Evolutionary conservation across 352 stramenopile genomes (phyloP), one percentile per base, ranked within the genome.

Genomic region (Phytopythium boreale): DNA sequence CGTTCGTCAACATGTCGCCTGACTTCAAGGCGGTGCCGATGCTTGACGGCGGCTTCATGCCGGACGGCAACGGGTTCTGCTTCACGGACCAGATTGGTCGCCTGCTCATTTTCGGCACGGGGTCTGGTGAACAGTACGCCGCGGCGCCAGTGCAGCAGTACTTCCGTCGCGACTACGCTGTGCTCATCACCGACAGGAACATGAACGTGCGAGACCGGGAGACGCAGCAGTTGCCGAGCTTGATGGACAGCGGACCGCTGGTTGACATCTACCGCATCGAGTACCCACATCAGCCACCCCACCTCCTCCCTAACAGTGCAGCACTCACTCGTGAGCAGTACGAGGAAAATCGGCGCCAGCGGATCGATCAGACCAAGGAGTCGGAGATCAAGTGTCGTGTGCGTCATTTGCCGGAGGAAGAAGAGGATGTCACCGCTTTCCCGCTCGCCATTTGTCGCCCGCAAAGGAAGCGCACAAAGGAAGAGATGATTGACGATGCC

Each of bases 161-260:
- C 61, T 97, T 98, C 61, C 71, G 84, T 7, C 94, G 82, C 29
- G 93, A 98, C 68, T 98, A 98, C 59, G 82, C 82, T 9, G 87
- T 90, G 64, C 74, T 98, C 27, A 62, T 97, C 19, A 92, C 87
- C 6, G 93, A 98, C 74, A 71, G 80, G 7, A 68, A 95, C 60
- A 91, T 96, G 44, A 94, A 97, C 51, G 92, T 97, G 7, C 72
- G 90, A 2, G 93, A 98, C 66, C 80, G 87, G 9, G 88, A 92
- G 58, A 96, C 89, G 17, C 82, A 97, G 64, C 69, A 91, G 14
- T 71, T 93, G 27, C 86, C 91, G 22, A 96, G 94, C 56, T 66
- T 97, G 63, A 93, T 96, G 78, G 81, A 87, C 20, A 77, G 81
- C 9, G 89, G 88, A 12, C 76, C 79, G 22, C 57, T 98, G 2